These are phyloP conservation scores for Dictyostelium brefeldianum DNA, from an alignment of 78 protist genomes.

Conservation along the genomic window DNA sequence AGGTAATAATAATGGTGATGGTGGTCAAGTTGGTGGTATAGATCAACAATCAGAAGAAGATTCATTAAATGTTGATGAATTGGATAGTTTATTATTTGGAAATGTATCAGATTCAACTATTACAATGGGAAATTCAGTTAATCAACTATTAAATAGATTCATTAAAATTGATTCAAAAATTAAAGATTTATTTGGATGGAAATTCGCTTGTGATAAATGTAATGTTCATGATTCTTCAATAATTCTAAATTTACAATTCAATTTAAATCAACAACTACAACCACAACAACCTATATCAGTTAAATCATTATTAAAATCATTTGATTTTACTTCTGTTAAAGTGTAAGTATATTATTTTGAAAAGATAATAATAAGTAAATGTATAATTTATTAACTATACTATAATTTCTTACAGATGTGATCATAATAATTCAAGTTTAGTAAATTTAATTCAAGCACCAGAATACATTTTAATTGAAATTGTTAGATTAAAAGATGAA, in stretches of 20 bases:
- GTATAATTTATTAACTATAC: not conserved
- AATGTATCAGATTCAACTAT: too few species aligned
- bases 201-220: not conserved
- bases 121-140: not conserved
- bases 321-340: not conserved
- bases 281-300: not conserved
- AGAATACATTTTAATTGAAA: slow-evolving; percentile 4
- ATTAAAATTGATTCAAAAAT: not conserved
- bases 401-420: not conserved
- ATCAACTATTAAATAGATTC: not conserved
- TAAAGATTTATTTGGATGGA: not conserved
- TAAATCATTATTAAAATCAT: not conserved
- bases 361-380: not conserved
- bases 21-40: too few species aligned
- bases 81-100: too few species aligned
- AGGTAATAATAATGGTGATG: not conserved
- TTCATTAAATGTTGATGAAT: too few species aligned
- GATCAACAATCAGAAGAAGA: too few species aligned
- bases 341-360: not conserved
- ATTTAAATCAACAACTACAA: not conserved
- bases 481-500: not conserved
- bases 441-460: not conserved
- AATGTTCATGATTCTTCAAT: not conserved
- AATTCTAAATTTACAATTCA: not conserved
- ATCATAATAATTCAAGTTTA: not conserved